Evolutionary conservation across 2,329 filamentous ascomycete species (phyloP), one percentile per base, ranked within the genome.

Genomic region (Botrytis galanthina): DNA sequence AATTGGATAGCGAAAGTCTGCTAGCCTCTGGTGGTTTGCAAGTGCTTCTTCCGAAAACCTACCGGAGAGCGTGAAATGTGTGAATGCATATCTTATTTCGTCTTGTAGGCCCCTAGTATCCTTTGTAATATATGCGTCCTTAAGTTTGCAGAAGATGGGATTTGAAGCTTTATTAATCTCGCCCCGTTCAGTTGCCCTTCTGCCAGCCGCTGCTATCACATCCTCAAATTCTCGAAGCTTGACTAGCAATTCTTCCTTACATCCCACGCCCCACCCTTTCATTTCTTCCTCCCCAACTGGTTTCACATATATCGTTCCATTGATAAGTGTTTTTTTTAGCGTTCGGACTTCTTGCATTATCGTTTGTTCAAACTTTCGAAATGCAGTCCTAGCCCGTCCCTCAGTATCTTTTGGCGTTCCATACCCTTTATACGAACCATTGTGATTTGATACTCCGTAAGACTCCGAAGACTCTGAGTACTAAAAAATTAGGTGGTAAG

Each of bases 1-100:
- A 71, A 91, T 88, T 0, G 96, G 96, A 81, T 90, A 94, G n/a
- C 94, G 89, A 77, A 97, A 84, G 83, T 98, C 94, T n/a, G 93
- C 89, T 22, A 97, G 83, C 32, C 86, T 86, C 77, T 85, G 84
- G 78, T 95, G 92, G 59, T 74, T 76, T 51, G 64, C 60, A 46
- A 75, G 26, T 14, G 29, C 46, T 42, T 61, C 39, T 67, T 29
- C 74, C 85, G 37, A 85, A 85, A 32, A 84, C 82, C 1, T 90
- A 87, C 80, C 92, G 14, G 60, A 46, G 37, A 59, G 26, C 7
- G 44, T 42, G 42, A 44, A 48, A 39, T 39, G 5, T 3, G n/a
- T 42, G 80, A 96, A 93, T 46, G 88, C 84, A 78, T 91, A 92
- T 74, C 87, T 87, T 54, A 97, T 76, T 78, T 92, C 88, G n/a